phyloP scores from a whole-genome alignment of 805 yeast genomes.

The Nematodospora valgi region DNA sequence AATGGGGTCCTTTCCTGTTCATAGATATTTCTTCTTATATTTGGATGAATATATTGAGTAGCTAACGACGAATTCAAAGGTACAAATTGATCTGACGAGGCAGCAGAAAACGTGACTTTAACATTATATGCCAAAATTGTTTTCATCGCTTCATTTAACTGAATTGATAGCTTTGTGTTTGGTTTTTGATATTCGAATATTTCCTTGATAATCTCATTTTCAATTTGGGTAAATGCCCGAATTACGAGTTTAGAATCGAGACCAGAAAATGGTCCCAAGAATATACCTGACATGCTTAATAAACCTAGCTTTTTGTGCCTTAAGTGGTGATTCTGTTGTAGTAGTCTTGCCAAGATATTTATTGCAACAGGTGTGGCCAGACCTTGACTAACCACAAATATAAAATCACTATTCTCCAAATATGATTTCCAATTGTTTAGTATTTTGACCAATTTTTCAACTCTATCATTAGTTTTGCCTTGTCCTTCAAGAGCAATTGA shows the following conservation, averaged over 20 bases:
- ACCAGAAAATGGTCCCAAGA: slow-evolving; percentile 29
- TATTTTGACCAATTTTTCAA: slow-evolving; percentile 20
- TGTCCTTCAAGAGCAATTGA: slow-evolving; percentile 41
- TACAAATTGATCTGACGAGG: slow-evolving; percentile 34
- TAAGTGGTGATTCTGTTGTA: not conserved
- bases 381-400: slow-evolving; percentile 32
- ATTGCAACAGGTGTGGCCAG: slow-evolving; percentile 33
- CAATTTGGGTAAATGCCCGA: slow-evolving; percentile 33
- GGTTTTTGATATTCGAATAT: slow-evolving; percentile 31
- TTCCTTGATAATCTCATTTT: slow-evolving; percentile 35
- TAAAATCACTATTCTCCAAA: slow-evolving; percentile 27
- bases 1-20: slow-evolving; percentile 15
- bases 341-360: slow-evolving; percentile 21
- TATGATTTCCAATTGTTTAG: slow-evolving; percentile 31
- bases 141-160: slow-evolving; percentile 17
- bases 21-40: slow-evolving; percentile 28
- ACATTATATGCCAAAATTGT: slow-evolving; percentile 19
- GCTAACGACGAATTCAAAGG: slow-evolving; percentile 32
- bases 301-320: slow-evolving; percentile 24
- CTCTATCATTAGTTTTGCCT: slow-evolving; percentile 31
- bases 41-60: slow-evolving; percentile 31
- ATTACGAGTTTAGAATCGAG: slow-evolving; percentile 33
- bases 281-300: slow-evolving; percentile 34
- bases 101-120: slow-evolving; percentile 33
- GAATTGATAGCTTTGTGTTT: slow-evolving; percentile 14